Evolutionary conservation across 2,329 filamentous ascomycete species (phyloP), one percentile per base, ranked within the genome.

Genomic region (Aspergillus fijiensis): DNA sequence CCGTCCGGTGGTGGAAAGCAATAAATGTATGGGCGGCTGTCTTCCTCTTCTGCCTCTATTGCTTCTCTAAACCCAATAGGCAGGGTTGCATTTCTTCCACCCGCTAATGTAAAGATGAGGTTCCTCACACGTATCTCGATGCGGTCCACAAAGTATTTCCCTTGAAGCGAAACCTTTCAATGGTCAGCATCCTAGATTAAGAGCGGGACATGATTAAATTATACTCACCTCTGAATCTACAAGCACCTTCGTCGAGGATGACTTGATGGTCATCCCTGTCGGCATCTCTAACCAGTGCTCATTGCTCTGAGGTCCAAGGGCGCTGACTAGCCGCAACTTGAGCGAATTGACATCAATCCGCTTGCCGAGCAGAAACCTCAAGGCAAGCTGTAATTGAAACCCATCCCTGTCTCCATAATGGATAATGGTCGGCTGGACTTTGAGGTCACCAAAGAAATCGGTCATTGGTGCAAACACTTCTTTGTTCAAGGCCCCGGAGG

Each of bases 351-450:
- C 76, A 10, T 83, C 81, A 9, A 96, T 79, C 1, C 86, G 81
- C 50, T 92, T 90, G 0, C 87, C 85, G 2, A 97, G 78, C 2
- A 96, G 75, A 73, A 92, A 92, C 53, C 84, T 80, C 49, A 96
- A 77, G 21, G 82, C 83, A 2, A 99, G 72, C 2, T 83, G 80
- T 19, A 96, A 72, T 9, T 86, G 84, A 65, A 96, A 94, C 14
- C 90, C 88, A 72, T 98, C 94, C 64, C 83, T 85, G 21, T 86
- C 82, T 0, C 88, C 82, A 53, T 87, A 84, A 69, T 96, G 93
- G 25, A 81, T 77, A 2, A 94, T 87, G 16, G 86, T 83, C 0
- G 86, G 87, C 21, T 89, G 85, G 0, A 96, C 79, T 48, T 86
- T 79, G 4, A 95, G 77, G 21, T 87, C 82, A 7, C 83, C 84